Evolutionary conservation across 2,329 filamentous ascomycete species (phyloP).

Genomic region (Aspergillus jensenii): DNA sequence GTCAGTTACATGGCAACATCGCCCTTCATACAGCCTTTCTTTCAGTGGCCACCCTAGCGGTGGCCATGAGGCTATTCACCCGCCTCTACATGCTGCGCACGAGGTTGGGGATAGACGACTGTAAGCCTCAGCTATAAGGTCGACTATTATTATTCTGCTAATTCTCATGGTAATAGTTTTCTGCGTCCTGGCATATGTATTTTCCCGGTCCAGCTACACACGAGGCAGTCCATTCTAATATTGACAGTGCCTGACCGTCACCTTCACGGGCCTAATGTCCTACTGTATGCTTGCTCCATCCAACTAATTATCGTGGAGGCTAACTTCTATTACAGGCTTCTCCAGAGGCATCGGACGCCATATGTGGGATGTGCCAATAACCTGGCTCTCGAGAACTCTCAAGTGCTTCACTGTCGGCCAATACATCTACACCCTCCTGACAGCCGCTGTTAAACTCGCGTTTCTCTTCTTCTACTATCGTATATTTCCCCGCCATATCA

Average conservation of each 20-base stretch:
- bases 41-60: neutral
- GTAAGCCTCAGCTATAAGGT: neutral
- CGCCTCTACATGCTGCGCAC: neutral
- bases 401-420: neutral
- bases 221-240: neutral
- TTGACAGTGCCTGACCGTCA: neutral
- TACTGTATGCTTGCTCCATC: neutral
- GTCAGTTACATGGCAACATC: neutral
- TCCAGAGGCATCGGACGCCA: neutral
- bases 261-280: neutral
- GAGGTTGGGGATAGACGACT: neutral
- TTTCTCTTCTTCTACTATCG: conserved; percentile 29
- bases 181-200: neutral
- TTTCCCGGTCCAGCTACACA: neutral
- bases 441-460: conserved; percentile 25
- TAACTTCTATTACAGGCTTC: neutral
- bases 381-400: neutral
- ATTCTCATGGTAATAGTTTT: neutral
- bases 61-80: neutral
- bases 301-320: neutral
- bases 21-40: neutral
- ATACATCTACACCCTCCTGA: conserved; percentile 13
- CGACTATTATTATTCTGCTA: neutral
- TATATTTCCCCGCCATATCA: conserved; percentile 26
- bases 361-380: neutral